These are phyloP conservation scores for Suhomyces maxii DNA, from an alignment of 1,139 yeast species.

Conservation along the genomic window DNA sequence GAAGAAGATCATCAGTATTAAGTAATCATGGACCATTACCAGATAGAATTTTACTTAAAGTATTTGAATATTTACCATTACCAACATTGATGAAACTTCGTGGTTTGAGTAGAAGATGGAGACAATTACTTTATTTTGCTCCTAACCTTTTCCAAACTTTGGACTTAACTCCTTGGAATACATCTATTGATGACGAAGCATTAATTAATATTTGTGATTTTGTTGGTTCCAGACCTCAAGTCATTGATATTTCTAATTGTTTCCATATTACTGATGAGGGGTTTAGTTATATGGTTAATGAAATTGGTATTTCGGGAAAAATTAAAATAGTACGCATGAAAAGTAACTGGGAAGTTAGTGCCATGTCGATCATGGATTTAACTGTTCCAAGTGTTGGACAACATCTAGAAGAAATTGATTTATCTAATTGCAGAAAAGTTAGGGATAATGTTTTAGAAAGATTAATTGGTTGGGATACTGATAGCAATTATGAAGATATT, in stretches of 20 bases:
- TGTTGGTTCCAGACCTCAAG: conserved; percentile 65
- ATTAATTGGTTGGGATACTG: conserved; percentile 54
- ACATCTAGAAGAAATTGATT: conserved; percentile 57
- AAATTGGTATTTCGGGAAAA: conserved; percentile 65
- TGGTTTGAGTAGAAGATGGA: conserved; percentile 62
- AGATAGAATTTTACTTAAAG: conserved; percentile 52
- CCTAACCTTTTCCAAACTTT: conserved; percentile 50
- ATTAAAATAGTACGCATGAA: conserved; percentile 58
- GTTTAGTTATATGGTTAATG: conserved; percentile 67
- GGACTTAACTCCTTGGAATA: conserved; percentile 62
- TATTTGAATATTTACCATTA: conserved; percentile 53
- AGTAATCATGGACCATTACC: conserved; percentile 56
- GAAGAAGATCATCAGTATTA: conserved; percentile 59
- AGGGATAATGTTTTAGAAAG: conserved; percentile 69
- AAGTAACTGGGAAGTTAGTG: conserved; percentile 75
- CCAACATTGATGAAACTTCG: conserved; percentile 60
- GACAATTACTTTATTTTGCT: conserved; percentile 60
- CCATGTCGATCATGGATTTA: conserved; percentile 79
- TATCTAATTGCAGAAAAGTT: conserved; percentile 72
- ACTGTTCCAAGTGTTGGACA: conserved; percentile 66
- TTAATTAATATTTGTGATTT: conserved; percentile 62
- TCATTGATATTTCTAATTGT: conserved; percentile 67
- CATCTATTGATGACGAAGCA: conserved; percentile 56
- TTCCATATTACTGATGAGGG: conserved; percentile 78
- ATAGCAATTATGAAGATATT: conserved; percentile 6